These are phyloP conservation scores for Wickerhamiella sergipiensis DNA, from an alignment of 805 yeast species.

Conservation along the genomic window DNA sequence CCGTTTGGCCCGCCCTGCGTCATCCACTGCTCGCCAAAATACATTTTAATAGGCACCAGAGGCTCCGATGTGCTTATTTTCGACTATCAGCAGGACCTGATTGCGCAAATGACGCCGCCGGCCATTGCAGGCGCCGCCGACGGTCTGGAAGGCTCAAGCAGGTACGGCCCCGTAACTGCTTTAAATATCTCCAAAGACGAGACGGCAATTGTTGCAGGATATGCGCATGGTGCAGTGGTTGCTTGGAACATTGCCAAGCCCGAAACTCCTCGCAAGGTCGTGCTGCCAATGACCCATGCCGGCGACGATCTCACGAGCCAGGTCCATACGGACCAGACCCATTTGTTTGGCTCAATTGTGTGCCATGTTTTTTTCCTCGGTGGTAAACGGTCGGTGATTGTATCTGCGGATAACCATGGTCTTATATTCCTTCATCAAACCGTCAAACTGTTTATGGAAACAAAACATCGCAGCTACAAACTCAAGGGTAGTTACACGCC, in stretches of 20 bases:
- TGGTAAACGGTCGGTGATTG: slow-evolving; percentile 39
- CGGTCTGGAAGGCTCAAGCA: slow-evolving; percentile 5
- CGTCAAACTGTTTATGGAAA: slow-evolving; percentile 41
- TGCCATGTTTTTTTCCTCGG: slow-evolving; percentile 36
- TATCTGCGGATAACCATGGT: slow-evolving; percentile 44
- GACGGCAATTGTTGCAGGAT: slow-evolving; percentile 55
- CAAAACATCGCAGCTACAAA: slow-evolving; percentile 33
- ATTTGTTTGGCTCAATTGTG: slow-evolving; percentile 28
- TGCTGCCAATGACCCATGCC: slow-evolving; percentile 18
- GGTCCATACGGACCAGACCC: slow-evolving; percentile 23
- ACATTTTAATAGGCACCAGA: slow-evolving; percentile 50
- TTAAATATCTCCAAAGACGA: slow-evolving; percentile 57
- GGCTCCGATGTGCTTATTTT: slow-evolving; percentile 54
- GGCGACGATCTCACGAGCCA: slow-evolving; percentile 6
- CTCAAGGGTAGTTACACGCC: slow-evolving; percentile 35
- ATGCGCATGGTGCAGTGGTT: slow-evolving; percentile 45
- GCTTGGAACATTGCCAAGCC: slow-evolving; percentile 20
- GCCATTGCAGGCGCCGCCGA: slow-evolving; percentile 15
- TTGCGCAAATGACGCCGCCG: slow-evolving; percentile 29
- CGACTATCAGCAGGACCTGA: slow-evolving; percentile 50
- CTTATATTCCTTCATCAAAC: slow-evolving; percentile 53
- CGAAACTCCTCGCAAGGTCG: slow-evolving; percentile 20
- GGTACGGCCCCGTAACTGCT: slow-evolving; percentile 38
- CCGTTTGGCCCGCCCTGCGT: slow-evolving; percentile 41
- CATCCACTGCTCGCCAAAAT: slow-evolving; percentile 18